Evolutionary conservation across 495 filamentous ascomycete genomes (phyloP), one percentile per base, ranked within the genome.

Genomic region (Tuber brumale): DNA sequence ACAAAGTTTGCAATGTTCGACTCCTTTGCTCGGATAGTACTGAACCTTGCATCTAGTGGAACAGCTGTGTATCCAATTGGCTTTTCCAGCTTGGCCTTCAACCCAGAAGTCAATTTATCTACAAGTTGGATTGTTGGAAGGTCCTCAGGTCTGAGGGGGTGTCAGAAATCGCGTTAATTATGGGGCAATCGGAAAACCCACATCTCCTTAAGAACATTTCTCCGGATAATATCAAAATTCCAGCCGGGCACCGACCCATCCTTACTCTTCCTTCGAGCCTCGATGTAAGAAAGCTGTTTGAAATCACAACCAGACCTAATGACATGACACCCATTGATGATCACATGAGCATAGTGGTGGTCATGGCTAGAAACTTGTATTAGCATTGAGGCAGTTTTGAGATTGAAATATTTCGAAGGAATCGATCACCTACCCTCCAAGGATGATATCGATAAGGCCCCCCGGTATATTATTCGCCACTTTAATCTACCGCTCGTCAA

Each of bases 1-100:
- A 96, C 91, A 82, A 95, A 95, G 80, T 97, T 97, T 0, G 91
- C 94, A 1, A 95, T 80, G 80, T 97, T 97, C 44, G 91, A 93
- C 84, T 97, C 94, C 31, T 85, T 85, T 39, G 88, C 83, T 2
- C 94, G 87, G 1, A 96, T 92, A 0, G 94, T 97, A 10, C 90
- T 91, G 81, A 97, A 97, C 0, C 93, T 89, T 16, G 91, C 92
- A 80, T 97, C 94, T 1, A 97, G 88, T 0, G 93, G 92, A 0
- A 88, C 89, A 3, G 90, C 88, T 0, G 93, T 95, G 83, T 90
- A 94, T 2, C 94, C 94, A 44, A 97, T 86, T 0, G 94, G 92
- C 82, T 94, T 94, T 73, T 92, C 91, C 5, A 97, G 86, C 75
- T 92, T 94, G 9, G 89, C 84, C 73, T 89, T 91, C 16, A 97